These are phyloP conservation scores for Nemania sp. DNA, from an alignment of 2,329 filamentous ascomycete genomes.

Conservation along the genomic window DNA sequence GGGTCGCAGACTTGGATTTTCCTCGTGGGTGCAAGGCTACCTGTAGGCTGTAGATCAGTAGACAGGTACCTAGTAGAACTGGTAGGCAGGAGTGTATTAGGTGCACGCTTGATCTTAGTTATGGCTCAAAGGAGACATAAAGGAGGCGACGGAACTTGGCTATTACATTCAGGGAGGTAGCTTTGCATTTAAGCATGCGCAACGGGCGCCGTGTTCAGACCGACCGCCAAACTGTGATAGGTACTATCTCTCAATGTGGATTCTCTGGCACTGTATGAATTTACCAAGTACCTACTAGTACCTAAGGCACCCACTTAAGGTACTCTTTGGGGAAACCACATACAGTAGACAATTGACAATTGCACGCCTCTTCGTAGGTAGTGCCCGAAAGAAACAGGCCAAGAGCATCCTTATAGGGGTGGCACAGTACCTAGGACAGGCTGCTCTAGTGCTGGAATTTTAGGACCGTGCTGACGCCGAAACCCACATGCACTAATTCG, in stretches of 20 bases:
- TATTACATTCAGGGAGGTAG: neutral
- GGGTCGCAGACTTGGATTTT: too few species aligned
- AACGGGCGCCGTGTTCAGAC: conserved; percentile 3
- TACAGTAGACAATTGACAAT: too few species aligned
- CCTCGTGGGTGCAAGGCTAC: too few species aligned
- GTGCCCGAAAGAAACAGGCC: neutral
- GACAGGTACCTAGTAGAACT: too few species aligned
- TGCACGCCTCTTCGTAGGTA: neutral
- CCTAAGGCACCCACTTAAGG: neutral
- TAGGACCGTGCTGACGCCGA: conserved; percentile 21
- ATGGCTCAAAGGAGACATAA: conserved; percentile 7
- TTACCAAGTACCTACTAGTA: too few species aligned
- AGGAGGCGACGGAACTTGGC: conserved; percentile 9
- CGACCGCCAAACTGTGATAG: too few species aligned
- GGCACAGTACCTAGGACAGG: neutral
- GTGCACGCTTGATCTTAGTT: too few species aligned
- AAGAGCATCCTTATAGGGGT: conserved; percentile 19
- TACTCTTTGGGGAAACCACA: conserved; percentile 6
- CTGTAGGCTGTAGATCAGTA: too few species aligned
- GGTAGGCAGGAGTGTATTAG: too few species aligned
- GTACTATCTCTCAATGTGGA: too few species aligned
- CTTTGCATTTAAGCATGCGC: conserved; percentile 18
- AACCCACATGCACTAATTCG: too few species aligned
- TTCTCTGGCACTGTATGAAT: too few species aligned
- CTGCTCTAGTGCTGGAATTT: conserved; percentile 17